Percentiles rank a stretch among this genome's conserved stretches.
These are phyloP conservation scores for Sugiyamaella valdiviana DNA, from an alignment of 805 yeast species.

Conservation along the genomic window DNA sequence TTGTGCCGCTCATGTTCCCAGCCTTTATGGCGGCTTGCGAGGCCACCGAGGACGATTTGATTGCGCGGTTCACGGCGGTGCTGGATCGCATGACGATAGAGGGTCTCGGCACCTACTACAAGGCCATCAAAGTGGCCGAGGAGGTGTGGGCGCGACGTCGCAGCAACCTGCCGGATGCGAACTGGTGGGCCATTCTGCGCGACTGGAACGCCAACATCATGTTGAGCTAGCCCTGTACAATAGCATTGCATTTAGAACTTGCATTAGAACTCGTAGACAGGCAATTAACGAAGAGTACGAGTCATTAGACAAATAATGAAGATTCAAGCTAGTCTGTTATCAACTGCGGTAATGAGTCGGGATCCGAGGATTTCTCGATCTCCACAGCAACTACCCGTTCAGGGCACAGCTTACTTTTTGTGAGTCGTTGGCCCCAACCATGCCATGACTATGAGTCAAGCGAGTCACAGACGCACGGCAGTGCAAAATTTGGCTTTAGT, in stretches of 20 bases:
- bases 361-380: too few species aligned
- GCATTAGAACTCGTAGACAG: too few species aligned
- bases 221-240: constrained; percentile 34
- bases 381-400: too few species aligned
- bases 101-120: constrained; percentile 78
- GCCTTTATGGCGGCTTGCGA: constrained; percentile 86
- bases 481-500: too few species aligned
- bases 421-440: not conserved
- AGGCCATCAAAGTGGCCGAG: constrained; percentile 74
- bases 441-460: constrained; percentile 3
- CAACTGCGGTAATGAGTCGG: too few species aligned
- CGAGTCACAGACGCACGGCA: too few species aligned
- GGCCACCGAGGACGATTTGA: constrained; percentile 41
- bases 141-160: constrained; percentile 79
- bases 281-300: too few species aligned
- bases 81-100: constrained; percentile 39
- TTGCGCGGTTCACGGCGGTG: constrained; percentile 60
- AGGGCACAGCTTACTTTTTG: not conserved
- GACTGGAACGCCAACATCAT: constrained; percentile 85
- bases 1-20: constrained; percentile 79
- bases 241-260: not conserved
- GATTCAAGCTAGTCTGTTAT: too few species aligned
- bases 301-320: too few species aligned
- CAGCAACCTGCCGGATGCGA: constrained; percentile 50
- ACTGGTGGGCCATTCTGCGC: constrained; percentile 72